phyloP scores from a whole-genome alignment of 768 basidiomycete genomes.

The Floccularia luteovirens region DNA sequence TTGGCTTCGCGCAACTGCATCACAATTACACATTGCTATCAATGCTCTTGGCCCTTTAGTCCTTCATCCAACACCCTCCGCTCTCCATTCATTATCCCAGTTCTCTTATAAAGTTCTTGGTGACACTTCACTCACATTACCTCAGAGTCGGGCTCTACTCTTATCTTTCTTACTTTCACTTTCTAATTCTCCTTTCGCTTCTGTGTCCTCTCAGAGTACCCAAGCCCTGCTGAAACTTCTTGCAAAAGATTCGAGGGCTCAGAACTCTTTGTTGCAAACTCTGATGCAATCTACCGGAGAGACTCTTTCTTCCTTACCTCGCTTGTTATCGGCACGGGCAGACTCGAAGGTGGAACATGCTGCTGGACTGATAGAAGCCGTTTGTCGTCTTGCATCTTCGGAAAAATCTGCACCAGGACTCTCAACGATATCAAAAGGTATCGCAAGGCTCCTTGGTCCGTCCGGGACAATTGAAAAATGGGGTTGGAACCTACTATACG shows the following conservation, averaged over 20 bases:
- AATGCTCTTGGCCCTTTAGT: conserved; percentile 67
- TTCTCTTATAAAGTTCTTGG: conserved; percentile 51
- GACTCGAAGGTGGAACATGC: conserved; percentile 71
- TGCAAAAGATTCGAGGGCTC: conserved; percentile 28
- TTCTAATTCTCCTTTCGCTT: conserved; percentile 47
- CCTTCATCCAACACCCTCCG: conserved; percentile 63
- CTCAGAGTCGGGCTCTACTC: conserved; percentile 59
- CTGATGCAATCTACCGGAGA: conserved; percentile 58
- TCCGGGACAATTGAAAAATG: conserved; percentile 83
- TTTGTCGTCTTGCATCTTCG: conserved; percentile 43
- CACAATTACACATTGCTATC: conserved; percentile 79
- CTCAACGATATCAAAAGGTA: conserved; percentile 33
- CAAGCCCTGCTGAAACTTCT: conserved; percentile 40
- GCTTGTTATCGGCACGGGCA: conserved; percentile 58
- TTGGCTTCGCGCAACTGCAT: conserved; percentile 78
- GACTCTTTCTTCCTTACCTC: conserved; percentile 63
- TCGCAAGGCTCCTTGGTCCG: conserved; percentile 70
- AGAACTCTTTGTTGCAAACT: conserved; percentile 40
- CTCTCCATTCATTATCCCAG: conserved; percentile 46
- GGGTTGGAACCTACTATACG: conserved; percentile 82
- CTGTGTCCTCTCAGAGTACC: conserved; percentile 43
- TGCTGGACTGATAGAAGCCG: conserved; percentile 60
- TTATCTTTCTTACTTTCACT: conserved; percentile 70
- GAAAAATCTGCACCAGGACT: conserved; percentile 16
- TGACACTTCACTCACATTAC: conserved; percentile 53